These are phyloP conservation scores for Boletus speciosus DNA, from an alignment of 768 basidiomycete species.

Conservation along the genomic window DNA sequence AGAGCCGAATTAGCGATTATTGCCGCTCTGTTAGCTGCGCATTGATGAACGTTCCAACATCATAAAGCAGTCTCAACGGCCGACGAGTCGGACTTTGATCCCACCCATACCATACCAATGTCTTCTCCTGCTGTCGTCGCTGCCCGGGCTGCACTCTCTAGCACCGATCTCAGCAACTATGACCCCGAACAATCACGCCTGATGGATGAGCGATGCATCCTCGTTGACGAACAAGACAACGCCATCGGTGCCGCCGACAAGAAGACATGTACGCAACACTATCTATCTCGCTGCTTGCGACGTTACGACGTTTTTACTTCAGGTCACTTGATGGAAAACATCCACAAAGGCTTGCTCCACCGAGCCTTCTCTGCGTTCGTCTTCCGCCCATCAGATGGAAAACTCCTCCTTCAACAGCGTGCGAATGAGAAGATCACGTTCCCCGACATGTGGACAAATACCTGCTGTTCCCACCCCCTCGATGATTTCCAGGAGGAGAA, in stretches of 20 bases:
- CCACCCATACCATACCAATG: conserved; percentile 34
- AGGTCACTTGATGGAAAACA: conserved; percentile 97
- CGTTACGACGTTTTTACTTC: not conserved
- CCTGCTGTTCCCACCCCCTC: conserved; percentile 96
- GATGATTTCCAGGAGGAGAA: conserved; percentile 88
- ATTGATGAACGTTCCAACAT: not conserved
- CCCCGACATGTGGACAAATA: conserved; percentile 99
- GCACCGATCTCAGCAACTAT: conserved; percentile 77
- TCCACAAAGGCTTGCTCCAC: conserved; percentile 89
- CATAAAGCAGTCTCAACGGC: conserved; percentile 4
- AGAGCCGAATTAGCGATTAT: not conserved
- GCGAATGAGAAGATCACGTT: conserved; percentile 99
- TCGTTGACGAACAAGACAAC: conserved; percentile 84
- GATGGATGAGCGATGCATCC: conserved; percentile 95
- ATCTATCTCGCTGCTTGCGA: not conserved
- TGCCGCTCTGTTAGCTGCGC: too few relatives aligned
- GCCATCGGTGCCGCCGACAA: conserved; percentile 88
- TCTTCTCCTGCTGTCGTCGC: conserved; percentile 60
- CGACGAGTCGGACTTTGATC: not conserved
- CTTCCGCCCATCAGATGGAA: conserved; percentile 92
- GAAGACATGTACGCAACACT: conserved; percentile 77
- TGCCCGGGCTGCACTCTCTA: conserved; percentile 62
- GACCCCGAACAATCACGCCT: conserved; percentile 90
- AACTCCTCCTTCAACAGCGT: conserved; percentile 88
- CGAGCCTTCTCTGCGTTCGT: conserved; percentile 98